Conservation (phyloP, 75 land plant species). For the Picea sitchensis region DNA sequence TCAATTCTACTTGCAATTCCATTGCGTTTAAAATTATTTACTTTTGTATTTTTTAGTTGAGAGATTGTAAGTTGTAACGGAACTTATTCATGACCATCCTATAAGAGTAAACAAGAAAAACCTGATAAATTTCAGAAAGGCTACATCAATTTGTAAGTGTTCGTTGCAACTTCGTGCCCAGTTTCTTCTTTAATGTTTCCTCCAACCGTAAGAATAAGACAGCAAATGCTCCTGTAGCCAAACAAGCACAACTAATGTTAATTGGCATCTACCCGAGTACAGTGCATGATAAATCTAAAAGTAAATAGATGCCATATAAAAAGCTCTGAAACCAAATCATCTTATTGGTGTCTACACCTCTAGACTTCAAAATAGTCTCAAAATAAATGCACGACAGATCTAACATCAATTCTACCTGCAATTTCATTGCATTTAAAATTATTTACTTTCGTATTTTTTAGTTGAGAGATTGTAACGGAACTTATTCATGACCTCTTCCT, state of each 20-base stretch:
- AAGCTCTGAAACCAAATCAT: neutral
- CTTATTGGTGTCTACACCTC: neutral
- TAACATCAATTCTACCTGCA: too few relatives aligned
- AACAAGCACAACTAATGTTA: neutral
- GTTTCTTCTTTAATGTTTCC: constrained; percentile 1
- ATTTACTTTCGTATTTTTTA: too few relatives aligned
- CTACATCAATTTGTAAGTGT: neutral
- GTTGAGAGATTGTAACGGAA: too few relatives aligned
- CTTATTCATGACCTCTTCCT: neutral
- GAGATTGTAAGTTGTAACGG: too few relatives aligned
- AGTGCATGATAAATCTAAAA: neutral
- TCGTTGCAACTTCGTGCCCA: neutral
- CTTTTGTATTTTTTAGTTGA: too few relatives aligned
- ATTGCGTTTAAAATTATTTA: too few relatives aligned
- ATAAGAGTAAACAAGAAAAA: too few relatives aligned
- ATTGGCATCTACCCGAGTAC: neutral
- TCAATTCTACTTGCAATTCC: too few relatives aligned
- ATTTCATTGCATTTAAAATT: too few relatives aligned
- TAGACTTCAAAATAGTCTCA: neutral
- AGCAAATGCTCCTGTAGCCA: neutral
- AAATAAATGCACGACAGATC: neutral
- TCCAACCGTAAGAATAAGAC: neutral
- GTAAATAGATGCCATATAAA: neutral
- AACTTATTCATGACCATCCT: too few relatives aligned
- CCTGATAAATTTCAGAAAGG: neutral